A percentile compares a stretch with the other conserved stretches of the same genome.
Evolutionary conservation across 1,284 basidiomycete genomes (phyloP).

Genomic region (Puccinia polysora): DNA sequence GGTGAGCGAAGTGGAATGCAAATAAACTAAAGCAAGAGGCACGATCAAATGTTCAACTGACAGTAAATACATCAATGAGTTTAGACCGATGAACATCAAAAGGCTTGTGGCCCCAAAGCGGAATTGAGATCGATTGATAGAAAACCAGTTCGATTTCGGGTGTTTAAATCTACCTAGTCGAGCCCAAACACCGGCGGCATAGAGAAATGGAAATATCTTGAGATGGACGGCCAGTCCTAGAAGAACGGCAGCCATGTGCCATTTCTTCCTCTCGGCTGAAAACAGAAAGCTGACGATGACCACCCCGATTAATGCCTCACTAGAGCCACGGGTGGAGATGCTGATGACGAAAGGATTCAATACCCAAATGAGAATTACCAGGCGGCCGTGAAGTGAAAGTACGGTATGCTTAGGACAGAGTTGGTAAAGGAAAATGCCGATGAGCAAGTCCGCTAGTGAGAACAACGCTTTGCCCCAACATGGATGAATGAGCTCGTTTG

Average conservation of each 20-base stretch:
- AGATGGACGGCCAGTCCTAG: conserved; percentile 79
- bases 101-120: conserved; percentile 68
- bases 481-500: conserved; percentile 71
- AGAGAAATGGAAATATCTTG: conserved; percentile 94
- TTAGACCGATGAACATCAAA: conserved; percentile 66
- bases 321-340: conserved; percentile 92
- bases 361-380: conserved; percentile 64
- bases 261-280: conserved; percentile 56
- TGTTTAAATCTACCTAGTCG: neutral
- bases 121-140: conserved; percentile 59
- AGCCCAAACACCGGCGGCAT: conserved; percentile 65
- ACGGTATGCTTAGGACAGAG: conserved; percentile 32
- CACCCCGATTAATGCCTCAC: conserved; percentile 78
- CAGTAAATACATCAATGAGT: conserved; percentile 68
- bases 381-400: conserved; percentile 46
- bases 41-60: conserved; percentile 55
- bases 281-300: conserved; percentile 71
- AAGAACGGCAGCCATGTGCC: conserved; percentile 61
- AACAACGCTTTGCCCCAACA: conserved; percentile 88
- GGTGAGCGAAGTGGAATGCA: neutral
- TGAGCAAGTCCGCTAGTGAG: conserved; percentile 73
- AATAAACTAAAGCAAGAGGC: neutral
- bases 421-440: conserved; percentile 70
- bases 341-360: conserved; percentile 91
- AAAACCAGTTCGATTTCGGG: conserved; percentile 50